Evolutionary conservation across 108 stramenopile genomes (phyloP).

Genomic region (Skeletonema costatum): DNA sequence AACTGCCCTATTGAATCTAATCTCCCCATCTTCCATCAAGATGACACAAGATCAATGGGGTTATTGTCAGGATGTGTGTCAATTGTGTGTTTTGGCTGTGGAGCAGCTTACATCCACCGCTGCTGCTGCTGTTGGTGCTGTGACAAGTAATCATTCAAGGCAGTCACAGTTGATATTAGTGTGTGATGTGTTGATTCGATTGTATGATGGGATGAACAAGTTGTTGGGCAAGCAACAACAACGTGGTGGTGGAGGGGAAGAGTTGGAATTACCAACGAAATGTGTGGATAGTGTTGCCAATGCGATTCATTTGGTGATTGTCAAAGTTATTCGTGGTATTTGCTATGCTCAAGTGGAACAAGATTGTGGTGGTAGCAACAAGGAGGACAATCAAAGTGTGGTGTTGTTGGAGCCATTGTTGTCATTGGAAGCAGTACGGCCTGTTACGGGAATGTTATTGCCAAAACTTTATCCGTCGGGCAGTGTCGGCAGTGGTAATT

Average conservation of each 20-base stretch:
- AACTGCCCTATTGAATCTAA: constrained; percentile 17
- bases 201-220: constrained; percentile 11
- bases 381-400: not conserved
- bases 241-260: not conserved
- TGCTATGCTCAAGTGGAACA: constrained; percentile 4
- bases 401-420: constrained; percentile 8
- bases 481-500: not conserved
- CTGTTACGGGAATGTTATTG: constrained; percentile 45
- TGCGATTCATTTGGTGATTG: constrained; percentile 31
- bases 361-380: not conserved
- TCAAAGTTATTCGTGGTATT: constrained; percentile 20
- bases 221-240: not conserved
- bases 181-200: constrained; percentile 26
- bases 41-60: not conserved
- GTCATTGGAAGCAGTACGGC: constrained; percentile 37
- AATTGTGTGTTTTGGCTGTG: not conserved
- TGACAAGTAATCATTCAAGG: not conserved
- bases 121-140: not conserved
- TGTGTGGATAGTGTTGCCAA: not conserved
- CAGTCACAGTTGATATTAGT: constrained; percentile 28
- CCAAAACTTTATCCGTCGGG: constrained; percentile 28
- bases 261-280: not conserved
- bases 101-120: not conserved
- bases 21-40: not conserved
- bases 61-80: not conserved